Evolutionary conservation across 805 yeast species (phyloP).

Genomic region (Lachancea waltii): DNA sequence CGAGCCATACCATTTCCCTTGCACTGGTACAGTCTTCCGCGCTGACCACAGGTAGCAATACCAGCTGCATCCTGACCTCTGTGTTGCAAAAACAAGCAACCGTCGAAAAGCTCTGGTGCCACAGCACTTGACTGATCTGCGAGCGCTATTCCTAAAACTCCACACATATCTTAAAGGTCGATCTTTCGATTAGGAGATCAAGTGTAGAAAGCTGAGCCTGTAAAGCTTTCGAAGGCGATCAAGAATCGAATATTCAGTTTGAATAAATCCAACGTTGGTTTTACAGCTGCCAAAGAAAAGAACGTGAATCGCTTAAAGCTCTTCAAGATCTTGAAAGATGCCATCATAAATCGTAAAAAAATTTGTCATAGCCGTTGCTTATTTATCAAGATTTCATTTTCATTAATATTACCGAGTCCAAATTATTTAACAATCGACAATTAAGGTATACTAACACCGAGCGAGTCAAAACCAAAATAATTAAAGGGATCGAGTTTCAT

Average conservation of each 20-base stretch:
- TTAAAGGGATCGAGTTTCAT: neutral
- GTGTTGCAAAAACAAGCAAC: constrained; percentile 87
- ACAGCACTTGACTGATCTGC: constrained; percentile 68
- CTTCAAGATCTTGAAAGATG: neutral
- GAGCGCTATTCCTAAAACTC: constrained; percentile 80
- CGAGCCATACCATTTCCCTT: constrained; percentile 99
- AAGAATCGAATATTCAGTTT: too few species aligned
- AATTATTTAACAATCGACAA: neutral
- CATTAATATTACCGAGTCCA: neutral
- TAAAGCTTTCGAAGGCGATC: neutral
- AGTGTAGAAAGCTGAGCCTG: neutral
- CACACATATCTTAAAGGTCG: constrained; percentile 72
- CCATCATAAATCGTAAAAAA: neutral
- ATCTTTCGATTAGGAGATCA: neutral
- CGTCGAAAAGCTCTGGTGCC: constrained; percentile 88
- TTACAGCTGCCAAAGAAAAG: too few species aligned
- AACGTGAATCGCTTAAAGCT: neutral
- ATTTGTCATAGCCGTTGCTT: neutral
- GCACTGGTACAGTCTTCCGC: constrained; percentile 93
- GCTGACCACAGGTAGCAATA: constrained; percentile 87
- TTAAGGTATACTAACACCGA: neutral
- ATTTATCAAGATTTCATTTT: neutral
- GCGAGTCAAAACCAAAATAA: neutral
- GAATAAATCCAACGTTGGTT: too few species aligned
- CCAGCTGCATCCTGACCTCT: constrained; percentile 99